phyloP scores from a whole-genome alignment of 805 yeast species.

The Wickerhamiella slavikovae region DNA sequence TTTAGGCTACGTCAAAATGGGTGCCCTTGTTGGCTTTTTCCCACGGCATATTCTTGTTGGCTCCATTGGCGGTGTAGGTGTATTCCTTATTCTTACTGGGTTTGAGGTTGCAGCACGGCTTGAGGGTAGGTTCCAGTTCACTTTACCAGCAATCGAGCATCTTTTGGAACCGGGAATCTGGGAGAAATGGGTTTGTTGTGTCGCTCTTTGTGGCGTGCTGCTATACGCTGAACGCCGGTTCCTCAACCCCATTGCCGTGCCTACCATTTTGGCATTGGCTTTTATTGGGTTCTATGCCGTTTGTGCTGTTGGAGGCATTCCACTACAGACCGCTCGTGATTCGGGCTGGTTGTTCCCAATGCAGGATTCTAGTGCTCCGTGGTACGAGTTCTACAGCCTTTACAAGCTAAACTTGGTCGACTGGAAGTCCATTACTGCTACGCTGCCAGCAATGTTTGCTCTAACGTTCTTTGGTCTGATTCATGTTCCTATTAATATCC shows the following conservation, averaged over 20 bases:
- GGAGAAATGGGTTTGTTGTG: conserved; percentile 53
- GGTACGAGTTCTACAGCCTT: conserved; percentile 68
- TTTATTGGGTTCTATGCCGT: conserved; percentile 49
- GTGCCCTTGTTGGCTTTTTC: conserved; percentile 80
- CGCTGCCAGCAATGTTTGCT: conserved; percentile 87
- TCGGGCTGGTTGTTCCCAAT: conserved; percentile 71
- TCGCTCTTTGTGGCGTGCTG: conserved; percentile 37
- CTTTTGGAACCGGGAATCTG: conserved; percentile 29
- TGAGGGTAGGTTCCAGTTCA: conserved; percentile 52
- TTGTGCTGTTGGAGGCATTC: conserved; percentile 48
- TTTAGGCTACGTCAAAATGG: conserved; percentile 62
- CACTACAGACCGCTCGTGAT: conserved; percentile 38
- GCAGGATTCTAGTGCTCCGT: conserved; percentile 45
- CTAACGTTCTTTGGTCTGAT: conserved; percentile 86
- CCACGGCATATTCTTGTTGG: conserved; percentile 93
- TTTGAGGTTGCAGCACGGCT: conserved; percentile 74
- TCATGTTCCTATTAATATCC: conserved; percentile 95
- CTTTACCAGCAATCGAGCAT: conserved; percentile 24
- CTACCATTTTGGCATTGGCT: conserved; percentile 55
- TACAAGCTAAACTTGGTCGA: conserved; percentile 55
- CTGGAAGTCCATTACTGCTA: conserved; percentile 45
- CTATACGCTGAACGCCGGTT: conserved; percentile 38
- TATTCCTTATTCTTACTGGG: conserved; percentile 75
- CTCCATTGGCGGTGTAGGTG: conserved; percentile 97
- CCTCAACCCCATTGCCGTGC: conserved; percentile 57